These are phyloP conservation scores for Chytridium lagenaria DNA, from an alignment of 371 early-diverging fungal species.

Conservation along the genomic window DNA sequence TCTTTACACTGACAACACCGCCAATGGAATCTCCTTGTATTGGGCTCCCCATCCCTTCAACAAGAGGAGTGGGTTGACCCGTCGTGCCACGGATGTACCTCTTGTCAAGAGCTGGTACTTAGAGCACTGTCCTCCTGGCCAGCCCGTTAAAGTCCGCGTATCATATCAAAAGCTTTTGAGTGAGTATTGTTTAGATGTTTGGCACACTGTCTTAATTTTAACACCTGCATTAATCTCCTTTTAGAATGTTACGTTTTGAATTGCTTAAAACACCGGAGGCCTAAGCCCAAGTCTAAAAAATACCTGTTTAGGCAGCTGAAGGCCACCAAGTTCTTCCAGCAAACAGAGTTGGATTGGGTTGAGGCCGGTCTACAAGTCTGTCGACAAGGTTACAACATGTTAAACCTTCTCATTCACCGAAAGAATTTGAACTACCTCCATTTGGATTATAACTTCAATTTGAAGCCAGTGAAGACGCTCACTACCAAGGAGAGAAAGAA, in stretches of 20 bases:
- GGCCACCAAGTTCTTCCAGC: slow-evolving; percentile 98
- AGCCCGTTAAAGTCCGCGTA: slow-evolving; percentile 97
- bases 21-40: slow-evolving; percentile 89
- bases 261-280: slow-evolving; percentile 83
- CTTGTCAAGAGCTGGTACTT: slow-evolving; percentile 97
- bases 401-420: slow-evolving; percentile 96
- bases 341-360: slow-evolving; percentile 98
- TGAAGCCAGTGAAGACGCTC: slow-evolving; percentile 96
- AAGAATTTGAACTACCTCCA: slow-evolving; percentile 97
- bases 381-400: slow-evolving; percentile 98
- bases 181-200: slow-evolving; percentile 41
- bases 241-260: slow-evolving; percentile 83
- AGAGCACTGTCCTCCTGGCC: slow-evolving; percentile 91
- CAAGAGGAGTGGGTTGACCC: slow-evolving; percentile 88
- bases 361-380: slow-evolving; percentile 98
- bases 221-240: background rate
- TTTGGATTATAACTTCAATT: slow-evolving; percentile 98
- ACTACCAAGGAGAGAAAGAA: slow-evolving; percentile 99
- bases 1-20: slow-evolving; percentile 90
- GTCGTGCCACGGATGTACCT: slow-evolving; percentile 95
- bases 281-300: slow-evolving; percentile 89
- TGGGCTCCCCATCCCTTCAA: slow-evolving; percentile 98
- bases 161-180: slow-evolving; percentile 96
- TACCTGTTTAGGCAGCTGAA: slow-evolving; percentile 93
- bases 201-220: background rate